phyloP scores from a whole-genome alignment of 2,329 filamentous ascomycete species.

The Monosporascus cannonballus region DNA sequence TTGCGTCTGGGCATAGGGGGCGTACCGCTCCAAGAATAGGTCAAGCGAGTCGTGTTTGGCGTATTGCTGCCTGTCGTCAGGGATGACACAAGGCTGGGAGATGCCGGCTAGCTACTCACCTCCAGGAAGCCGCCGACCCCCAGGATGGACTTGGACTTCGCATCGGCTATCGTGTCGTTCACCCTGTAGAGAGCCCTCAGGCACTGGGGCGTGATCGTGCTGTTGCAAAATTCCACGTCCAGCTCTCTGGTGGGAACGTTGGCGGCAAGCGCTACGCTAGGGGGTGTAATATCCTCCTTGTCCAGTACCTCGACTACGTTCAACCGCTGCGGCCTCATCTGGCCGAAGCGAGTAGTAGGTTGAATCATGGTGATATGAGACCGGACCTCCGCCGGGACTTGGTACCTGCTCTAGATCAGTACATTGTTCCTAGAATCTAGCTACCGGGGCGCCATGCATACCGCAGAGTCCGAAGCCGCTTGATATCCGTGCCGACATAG shows the following conservation, averaged over 20 bases:
- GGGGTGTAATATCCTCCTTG: slow-evolving; percentile 14
- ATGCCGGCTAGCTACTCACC: slow-evolving; percentile 1
- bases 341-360: slow-evolving; percentile 58
- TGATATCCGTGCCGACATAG: slow-evolving; percentile 32
- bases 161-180: slow-evolving; percentile 31
- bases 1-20: slow-evolving; percentile 42
- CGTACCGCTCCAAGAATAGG: slow-evolving; percentile 43
- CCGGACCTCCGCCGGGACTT: slow-evolving; percentile 49
- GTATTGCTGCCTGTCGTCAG: slow-evolving; percentile 14
- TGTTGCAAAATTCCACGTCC: slow-evolving; percentile 29
- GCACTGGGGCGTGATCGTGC: slow-evolving; percentile 39
- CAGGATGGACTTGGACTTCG: slow-evolving; percentile 30
- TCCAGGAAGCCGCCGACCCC: slow-evolving; percentile 35
- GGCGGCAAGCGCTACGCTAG: slow-evolving; percentile 8
- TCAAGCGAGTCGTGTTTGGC: slow-evolving; percentile 33
- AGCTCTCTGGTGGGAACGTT: slow-evolving; percentile 9
- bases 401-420: slow-evolving; percentile 40
- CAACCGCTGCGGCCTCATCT: slow-evolving; percentile 35
- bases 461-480: slow-evolving; percentile 42
- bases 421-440: neutral
- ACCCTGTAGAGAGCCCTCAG: slow-evolving; percentile 43
- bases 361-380: slow-evolving; percentile 56
- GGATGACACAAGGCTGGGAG: neutral
- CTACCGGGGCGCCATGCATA: slow-evolving; percentile 6
- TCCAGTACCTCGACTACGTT: slow-evolving; percentile 31